These are phyloP conservation scores for Cytospora chrysosperma DNA, from an alignment of 2,329 filamentous ascomycete genomes.

Conservation along the genomic window DNA sequence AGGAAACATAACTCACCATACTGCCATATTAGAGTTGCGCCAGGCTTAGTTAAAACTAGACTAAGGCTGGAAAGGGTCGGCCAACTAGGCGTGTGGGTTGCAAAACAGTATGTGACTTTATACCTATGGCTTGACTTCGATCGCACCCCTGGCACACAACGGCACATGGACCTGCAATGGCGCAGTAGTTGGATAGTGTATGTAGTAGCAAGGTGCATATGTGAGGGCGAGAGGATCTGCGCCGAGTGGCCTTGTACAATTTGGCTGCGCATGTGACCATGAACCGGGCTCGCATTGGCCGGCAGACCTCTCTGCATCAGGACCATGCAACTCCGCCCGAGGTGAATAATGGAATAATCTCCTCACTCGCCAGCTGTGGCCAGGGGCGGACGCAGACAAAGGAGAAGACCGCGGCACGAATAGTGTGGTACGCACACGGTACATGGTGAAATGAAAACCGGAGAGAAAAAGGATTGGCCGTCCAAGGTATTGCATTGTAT, in stretches of 20 bases:
- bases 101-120: constrained; percentile 5
- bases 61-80: constrained; percentile 18
- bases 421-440: not conserved
- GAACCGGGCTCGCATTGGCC: constrained; percentile 22
- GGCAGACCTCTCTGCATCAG: constrained; percentile 15
- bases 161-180: constrained; percentile 17
- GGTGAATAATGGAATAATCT: constrained; percentile 14
- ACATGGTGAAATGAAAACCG: constrained; percentile 4
- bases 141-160: constrained; percentile 5
- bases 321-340: constrained; percentile 20
- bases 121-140: constrained; percentile 4
- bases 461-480: constrained; percentile 14
- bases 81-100: constrained; percentile 10
- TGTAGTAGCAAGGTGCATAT: not conserved
- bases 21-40: constrained; percentile 18
- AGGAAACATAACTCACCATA: constrained; percentile 21
- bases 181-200: constrained; percentile 1
- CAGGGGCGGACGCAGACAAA: constrained; percentile 7
- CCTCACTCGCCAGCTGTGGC: constrained; percentile 21
- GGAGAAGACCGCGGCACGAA: constrained; percentile 7
- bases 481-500: constrained; percentile 16
- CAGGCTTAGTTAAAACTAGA: constrained; percentile 18
- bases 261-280: constrained; percentile 22
- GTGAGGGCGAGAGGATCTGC: not conserved
- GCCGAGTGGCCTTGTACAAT: constrained; percentile 15